Evolutionary conservation across 192 early-diverging fungal species (phyloP), one percentile per base, ranked within the genome.

Genomic region (Phlyctochytrium planicorne): DNA sequence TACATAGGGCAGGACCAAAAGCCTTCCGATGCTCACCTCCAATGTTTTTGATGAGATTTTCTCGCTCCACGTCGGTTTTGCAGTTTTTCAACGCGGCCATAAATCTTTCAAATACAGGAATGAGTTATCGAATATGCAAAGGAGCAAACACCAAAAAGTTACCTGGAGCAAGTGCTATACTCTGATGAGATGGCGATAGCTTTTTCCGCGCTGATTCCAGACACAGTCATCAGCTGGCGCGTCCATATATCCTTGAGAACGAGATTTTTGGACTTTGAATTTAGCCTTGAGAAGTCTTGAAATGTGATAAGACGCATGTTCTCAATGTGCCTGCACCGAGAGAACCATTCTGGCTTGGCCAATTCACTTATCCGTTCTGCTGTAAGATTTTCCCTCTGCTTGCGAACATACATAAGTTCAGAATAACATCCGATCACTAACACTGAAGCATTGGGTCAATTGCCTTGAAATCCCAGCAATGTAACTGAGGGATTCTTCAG

Each of bases 401-500:
- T n/a, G n/a, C n/a, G n/a, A n/a, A n/a, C n/a, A n/a, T n/a, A n/a
- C n/a, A n/a, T n/a, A n/a, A n/a, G n/a, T n/a, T n/a, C n/a, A n/a
- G n/a, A n/a, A n/a, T n/a, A n/a, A n/a, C n/a, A n/a, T n/a, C n/a
- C n/a, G n/a, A n/a, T n/a, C n/a, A n/a, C n/a, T n/a, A n/a, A n/a
- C n/a, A n/a, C n/a, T n/a, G n/a, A n/a, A n/a, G n/a, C n/a, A n/a
- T n/a, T n/a, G n/a, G n/a, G n/a, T n/a, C n/a, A n/a, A n/a, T n/a
- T n/a, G n/a, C n/a, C n/a, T n/a, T n/a, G n/a, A n/a, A n/a, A n/a
- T n/a, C n/a, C n/a, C 31, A 35, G 82, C 83, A 6, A 97, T 69
- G 59, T 93, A 92, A 36, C 87, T 79, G 53, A 97, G 78, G 0
- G 93, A 91, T n/a, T 94, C 92, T 50, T 93, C 91, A n/a, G 89